Evolutionary conservation across 1,284 basidiomycete species (phyloP).

Genomic region (Tilletia horrida): DNA sequence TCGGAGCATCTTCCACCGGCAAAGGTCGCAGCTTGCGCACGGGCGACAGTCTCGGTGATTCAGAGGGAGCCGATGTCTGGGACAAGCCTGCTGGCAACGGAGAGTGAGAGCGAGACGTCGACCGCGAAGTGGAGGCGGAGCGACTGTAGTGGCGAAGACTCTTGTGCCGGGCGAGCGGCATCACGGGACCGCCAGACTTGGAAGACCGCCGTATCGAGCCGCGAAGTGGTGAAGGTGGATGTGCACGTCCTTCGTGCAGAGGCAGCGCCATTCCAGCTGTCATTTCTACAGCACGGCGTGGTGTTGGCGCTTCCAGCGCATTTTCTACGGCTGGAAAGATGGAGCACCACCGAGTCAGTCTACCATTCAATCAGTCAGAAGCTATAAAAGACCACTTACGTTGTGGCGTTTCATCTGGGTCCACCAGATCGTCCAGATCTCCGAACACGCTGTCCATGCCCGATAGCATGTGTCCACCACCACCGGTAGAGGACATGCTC

Average conservation of each 20-base stretch:
- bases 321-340: not conserved
- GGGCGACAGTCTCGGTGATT: conserved; percentile 43
- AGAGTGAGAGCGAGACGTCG: conserved; percentile 89
- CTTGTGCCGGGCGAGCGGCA: conserved; percentile 4
- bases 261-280: conserved; percentile 27
- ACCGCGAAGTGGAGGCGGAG: conserved; percentile 74
- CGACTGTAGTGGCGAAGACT: conserved; percentile 20
- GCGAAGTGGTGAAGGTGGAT: conserved; percentile 30
- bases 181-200: not conserved
- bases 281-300: not conserved
- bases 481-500: not conserved
- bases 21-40: conserved; percentile 35
- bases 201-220: conserved; percentile 29
- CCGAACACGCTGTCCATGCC: conserved; percentile 3
- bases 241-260: conserved; percentile 22
- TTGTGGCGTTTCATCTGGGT: conserved; percentile 28
- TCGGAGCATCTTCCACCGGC: conserved; percentile 32
- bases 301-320: conserved; percentile 18
- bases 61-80: conserved; percentile 39
- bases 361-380: too few species aligned
- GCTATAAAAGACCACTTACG: conserved; percentile 9
- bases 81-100: conserved; percentile 66
- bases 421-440: conserved; percentile 12
- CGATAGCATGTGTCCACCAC: not conserved
- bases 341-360: too few species aligned